Base-by-base conservation (phyloP, 208 protist genomes). In the Trypanosoma scelopori region DNA sequence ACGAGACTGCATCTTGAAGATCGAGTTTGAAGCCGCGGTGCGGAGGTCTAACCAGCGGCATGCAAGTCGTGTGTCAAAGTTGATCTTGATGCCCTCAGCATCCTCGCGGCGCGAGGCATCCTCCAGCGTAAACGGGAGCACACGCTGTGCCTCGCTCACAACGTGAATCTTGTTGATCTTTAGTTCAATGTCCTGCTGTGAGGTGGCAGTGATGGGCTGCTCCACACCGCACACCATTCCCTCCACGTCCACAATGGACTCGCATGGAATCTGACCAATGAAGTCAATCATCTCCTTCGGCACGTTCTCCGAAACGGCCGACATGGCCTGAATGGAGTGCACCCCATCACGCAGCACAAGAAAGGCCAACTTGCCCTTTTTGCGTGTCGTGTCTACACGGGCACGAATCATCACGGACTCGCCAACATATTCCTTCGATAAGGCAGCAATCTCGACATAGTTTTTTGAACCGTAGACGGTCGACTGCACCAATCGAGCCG, bases 1-100 rank as follows among this genome's bases (percentile, higher is more conserved):
- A 30, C 76, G 85, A 2, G 95, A 96, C 82, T 99, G 96, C 27
- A 99, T 51, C 46, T 84, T 82, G 69, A 99, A 99, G 62, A 99
- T 99, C 18, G 97, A 92, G 35, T 95, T 84, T 55, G 99, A 98
- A 3, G 98, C 93, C 23, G 82, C 79, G 6, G 98, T 98, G 71
- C 98, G 93, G 58, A 99, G 76, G 85, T 99, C 98, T 69, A 99
- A 69, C 69, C 97, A 89, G 63, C 99, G 87, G 80, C 98, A 97
- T 73, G 98, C 90, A 9, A 99, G 91, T n/a, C 98, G 86, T 11
- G 84, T 98, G 69, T 99, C 92, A 64, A 89, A 89, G 61, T 96
- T 93, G 25, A 97, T 84, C 56, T 89, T 91, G 11, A 79, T 76
- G 49, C 87, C 81, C 51, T 92, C 91, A 16, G 86, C 82, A 35